Evolutionary conservation across 352 stramenopile species (phyloP).

Genomic region (Thraustochytrium sp.): DNA sequence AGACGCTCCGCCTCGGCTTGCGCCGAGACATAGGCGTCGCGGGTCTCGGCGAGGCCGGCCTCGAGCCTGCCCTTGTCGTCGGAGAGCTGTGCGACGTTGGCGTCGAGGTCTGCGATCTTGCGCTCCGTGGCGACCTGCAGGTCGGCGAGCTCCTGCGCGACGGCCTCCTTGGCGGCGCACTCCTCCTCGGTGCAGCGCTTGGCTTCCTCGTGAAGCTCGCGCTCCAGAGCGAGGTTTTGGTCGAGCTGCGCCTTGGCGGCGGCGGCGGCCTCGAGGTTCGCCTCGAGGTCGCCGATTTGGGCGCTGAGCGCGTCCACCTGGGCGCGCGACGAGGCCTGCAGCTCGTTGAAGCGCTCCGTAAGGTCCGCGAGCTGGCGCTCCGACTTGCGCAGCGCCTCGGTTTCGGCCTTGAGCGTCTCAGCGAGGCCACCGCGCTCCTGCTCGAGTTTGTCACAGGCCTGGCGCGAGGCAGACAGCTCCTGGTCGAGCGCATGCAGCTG

Average conservation of each 20-base stretch:
- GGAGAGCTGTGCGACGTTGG: neutral
- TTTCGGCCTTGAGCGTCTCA: neutral
- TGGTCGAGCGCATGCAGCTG: neutral
- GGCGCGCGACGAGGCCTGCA: neutral
- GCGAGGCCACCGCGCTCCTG: neutral
- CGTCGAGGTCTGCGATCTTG: neutral
- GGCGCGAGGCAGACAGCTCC: neutral
- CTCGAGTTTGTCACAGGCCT: neutral
- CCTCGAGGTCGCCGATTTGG: neutral
- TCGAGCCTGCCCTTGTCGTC: neutral
- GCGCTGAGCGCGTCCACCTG: neutral
- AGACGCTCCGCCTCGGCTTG: neutral
- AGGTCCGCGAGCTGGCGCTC: neutral
- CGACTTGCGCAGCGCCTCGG: neutral
- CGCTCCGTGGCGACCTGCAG: neutral
- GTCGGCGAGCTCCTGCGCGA: neutral
- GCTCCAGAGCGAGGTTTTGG: neutral
- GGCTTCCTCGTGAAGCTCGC: neutral
- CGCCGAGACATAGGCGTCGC: neutral
- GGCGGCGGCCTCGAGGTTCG: neutral
- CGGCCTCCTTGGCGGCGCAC: neutral
- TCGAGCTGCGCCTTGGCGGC: neutral
- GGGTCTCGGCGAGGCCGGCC: neutral
- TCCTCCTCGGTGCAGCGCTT: neutral
- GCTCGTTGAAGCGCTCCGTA: conserved; percentile 1